phyloP scores from a whole-genome alignment of 805 yeast species.

The Candida morakotiae region DNA sequence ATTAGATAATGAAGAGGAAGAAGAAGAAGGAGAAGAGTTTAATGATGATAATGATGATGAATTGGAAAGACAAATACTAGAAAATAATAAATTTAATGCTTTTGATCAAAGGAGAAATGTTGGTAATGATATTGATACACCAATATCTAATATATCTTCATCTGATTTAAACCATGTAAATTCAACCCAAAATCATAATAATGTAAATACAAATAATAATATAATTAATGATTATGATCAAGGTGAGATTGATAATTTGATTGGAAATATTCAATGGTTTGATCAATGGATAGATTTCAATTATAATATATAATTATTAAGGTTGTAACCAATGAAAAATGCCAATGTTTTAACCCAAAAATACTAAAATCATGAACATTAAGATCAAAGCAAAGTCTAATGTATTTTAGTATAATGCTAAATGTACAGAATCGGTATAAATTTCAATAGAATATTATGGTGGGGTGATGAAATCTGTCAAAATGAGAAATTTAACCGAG shows the following conservation, averaged over 20 bases:
- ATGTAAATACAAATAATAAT: background rate
- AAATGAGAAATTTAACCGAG: too few species aligned
- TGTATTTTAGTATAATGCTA: too few species aligned
- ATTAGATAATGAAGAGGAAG: background rate
- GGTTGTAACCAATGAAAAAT: background rate
- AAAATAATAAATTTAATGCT: background rate
- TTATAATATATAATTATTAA: constrained; percentile 6
- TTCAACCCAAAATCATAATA: constrained; percentile 5
- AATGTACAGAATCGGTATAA: too few species aligned
- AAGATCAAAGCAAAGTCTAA: too few species aligned
- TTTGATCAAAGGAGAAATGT: background rate
- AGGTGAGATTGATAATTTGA: constrained; percentile 23
- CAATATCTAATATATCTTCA: constrained; percentile 7
- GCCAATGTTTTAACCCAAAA: too few species aligned
- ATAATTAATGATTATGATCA: constrained; percentile 7
- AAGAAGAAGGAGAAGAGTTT: background rate
- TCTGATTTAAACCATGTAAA: background rate
- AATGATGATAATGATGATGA: background rate
- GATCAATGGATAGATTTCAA: constrained; percentile 46
- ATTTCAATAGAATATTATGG: too few species aligned
- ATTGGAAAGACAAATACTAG: background rate
- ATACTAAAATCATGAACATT: too few species aligned
- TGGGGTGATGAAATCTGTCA: too few species aligned
- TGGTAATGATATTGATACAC: constrained; percentile 5
- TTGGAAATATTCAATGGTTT: constrained; percentile 51